Base-by-base conservation (phyloP, 1,139 yeast species). In the Geotrichum candidum region DNA sequence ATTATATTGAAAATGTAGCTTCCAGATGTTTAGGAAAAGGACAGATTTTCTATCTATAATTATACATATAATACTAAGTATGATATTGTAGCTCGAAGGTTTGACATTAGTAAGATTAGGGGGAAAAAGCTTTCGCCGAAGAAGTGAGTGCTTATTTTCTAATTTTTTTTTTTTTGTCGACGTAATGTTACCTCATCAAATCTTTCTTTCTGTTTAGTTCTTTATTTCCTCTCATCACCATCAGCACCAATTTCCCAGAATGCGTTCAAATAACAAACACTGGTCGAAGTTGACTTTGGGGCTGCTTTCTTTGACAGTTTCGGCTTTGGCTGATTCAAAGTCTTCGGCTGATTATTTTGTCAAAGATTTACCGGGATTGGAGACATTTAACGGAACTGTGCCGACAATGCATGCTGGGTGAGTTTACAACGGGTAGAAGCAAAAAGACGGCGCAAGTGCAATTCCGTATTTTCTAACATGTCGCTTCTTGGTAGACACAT, bases 401-500 rank as follows among this genome's bases (percentile, higher is more conserved):
- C 78, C 79, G n/a, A 69, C 67, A 56, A 77, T 77, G 79, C 78
- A 77, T 64, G 73, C 80, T 5, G 80, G 80, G 55, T 53, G 31
- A n/a, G 55, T 18, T 29, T 15, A 35, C n/a, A 18, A 11, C 18
- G 22, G 46, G 2, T 41, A 41, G 6, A 27, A 27, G 18, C 46
- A 15, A n/a, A 13, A 13, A 18, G 22, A 3, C 18, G 2, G 22
- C 15, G n/a, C n/a, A n/a, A 41, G 18, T 33, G 18, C 7, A 10
- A 50, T 25, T 22, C 13, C 18, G 7, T 2, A 50, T 6, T 50
- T 22, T 25, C 52, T 18, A 27, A 51, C 25, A 13, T 33, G 13
- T n/a, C 15, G 7, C 45, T 33, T 38, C 18, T 33, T 4, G 2
- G 4, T 38, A 22, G 57, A 0, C 94, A 88, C 69, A 73, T 89